Percentiles rank a stretch among this genome's conserved stretches.
Evolutionary conservation across 164 flowering plant genomes (phyloP).

Genomic region (Umbellularia californica): DNA sequence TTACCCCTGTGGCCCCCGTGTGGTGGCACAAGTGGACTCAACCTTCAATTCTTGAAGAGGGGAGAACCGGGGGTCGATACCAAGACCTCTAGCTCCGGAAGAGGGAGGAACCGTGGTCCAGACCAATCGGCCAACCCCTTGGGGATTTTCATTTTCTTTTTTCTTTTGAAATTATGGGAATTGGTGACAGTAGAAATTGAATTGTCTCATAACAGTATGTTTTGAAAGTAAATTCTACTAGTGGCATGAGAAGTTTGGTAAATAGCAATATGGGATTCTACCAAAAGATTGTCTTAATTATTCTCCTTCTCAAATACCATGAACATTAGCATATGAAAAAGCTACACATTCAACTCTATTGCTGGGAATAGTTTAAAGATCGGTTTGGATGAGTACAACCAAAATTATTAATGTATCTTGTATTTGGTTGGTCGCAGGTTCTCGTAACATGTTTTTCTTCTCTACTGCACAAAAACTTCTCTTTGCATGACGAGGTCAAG

Average conservation of each 20-base stretch:
- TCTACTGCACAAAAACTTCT: slow-evolving; percentile 46
- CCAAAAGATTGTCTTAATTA: background rate
- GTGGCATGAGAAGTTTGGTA: background rate
- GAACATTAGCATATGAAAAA: no score
- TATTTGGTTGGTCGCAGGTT: slow-evolving; percentile 37
- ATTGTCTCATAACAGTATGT: background rate
- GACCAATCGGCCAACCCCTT: no score
- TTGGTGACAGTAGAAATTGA: background rate
- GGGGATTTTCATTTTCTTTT: no score
- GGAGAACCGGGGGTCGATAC: no score
- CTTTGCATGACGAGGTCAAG: slow-evolving; percentile 40
- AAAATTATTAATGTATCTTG: background rate
- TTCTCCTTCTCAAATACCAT: background rate
- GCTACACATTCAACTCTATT: no score
- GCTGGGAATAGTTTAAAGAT: background rate
- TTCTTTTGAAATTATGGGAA: no score
- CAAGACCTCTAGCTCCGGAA: no score
- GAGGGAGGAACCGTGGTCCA: no score
- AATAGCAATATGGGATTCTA: background rate
- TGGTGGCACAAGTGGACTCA: no score
- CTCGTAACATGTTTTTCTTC: slow-evolving; percentile 33
- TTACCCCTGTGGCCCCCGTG: no score
- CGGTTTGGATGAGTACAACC: background rate
- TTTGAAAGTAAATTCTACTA: background rate
- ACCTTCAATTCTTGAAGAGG: no score